Evolutionary conservation across 176 grass and related monocot species (phyloP), one percentile per base, ranked within the genome.

Genomic region (Stipa capillata): DNA sequence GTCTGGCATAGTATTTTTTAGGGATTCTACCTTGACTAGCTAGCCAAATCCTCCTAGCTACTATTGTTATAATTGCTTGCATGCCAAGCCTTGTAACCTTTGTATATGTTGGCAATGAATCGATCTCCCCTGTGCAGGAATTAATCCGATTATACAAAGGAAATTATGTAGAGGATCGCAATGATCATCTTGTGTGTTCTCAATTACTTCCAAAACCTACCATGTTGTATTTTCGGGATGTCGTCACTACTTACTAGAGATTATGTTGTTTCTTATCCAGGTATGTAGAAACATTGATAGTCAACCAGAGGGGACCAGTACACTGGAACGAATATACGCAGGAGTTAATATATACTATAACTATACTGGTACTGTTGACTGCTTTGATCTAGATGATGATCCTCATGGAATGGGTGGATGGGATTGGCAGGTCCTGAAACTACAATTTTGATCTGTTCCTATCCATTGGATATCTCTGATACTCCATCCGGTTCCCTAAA

Each of bases 321-420:
- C 63, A 36, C 36, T 91, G 21, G 89, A 94, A 76, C 80, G 89
- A 43, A 94, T 97, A 80, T 94, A 94, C 72, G 85, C 91, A 78
- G 92, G 95, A 77, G 92, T 92, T 69, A 94, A 94, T 44, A 32
- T 97, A 78, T 97, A 97, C 78, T 97, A 97, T 72, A 97, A 97
- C 31, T 97, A 97, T 53, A 92, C 74, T 12, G 89, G 89, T 40
- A 92, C 75, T 27, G 83, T 89, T 65, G 74, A 79, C 33, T 92
- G 95, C 80, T 97, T 97, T 80, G 85, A 97, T 94, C 83, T 97
- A 51, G 82, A 87, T 45, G 95, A 97, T 83, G 95, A 97, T 62
- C 95, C 95, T 20, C 95, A 97, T 85, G 95, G 95, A 83, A 90
- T 97, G 95, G 93, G 80, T 71, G 95, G 91, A 74, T 97, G 94